Percentiles rank a stretch among this genome's conserved stretches.
These are phyloP conservation scores for Fraxinus angustifolia DNA, from an alignment of 305 asterid species.

Conservation along the genomic window DNA sequence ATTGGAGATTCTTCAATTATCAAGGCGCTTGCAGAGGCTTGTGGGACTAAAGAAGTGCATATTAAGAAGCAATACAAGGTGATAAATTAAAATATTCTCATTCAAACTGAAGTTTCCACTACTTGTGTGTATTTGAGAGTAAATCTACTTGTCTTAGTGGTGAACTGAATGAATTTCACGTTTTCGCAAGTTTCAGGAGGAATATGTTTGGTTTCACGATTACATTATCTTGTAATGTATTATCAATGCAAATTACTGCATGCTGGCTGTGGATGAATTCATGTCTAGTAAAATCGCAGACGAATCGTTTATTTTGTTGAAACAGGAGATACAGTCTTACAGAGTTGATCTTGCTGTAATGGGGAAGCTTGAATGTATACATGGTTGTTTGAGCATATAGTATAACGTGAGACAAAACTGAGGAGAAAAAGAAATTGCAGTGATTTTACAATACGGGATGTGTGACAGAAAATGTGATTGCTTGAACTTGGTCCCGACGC, in stretches of 20 bases:
- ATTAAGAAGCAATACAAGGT: constrained; percentile 80
- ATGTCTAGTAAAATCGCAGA: background rate
- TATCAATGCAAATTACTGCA: background rate
- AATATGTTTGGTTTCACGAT: background rate
- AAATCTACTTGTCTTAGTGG: background rate
- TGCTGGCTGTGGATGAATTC: background rate
- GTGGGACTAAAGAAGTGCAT: constrained; percentile 72
- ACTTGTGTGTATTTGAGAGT: background rate
- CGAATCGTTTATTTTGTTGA: constrained; percentile 10
- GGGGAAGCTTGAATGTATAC: background rate
- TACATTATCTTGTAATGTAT: background rate
- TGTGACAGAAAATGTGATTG: constrained; percentile 11
- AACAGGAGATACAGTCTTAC: background rate
- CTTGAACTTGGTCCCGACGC: background rate
- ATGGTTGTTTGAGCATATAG: background rate
- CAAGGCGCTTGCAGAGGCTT: constrained; percentile 94
- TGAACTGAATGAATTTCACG: background rate
- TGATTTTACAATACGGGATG: background rate
- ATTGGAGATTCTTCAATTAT: constrained; percentile 79
- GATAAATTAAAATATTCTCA: constrained; percentile 12
- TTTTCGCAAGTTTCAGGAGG: background rate
- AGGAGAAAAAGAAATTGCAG: background rate
- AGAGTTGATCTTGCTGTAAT: background rate
- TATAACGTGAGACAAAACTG: background rate
- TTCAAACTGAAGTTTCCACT: constrained; percentile 5